These are phyloP conservation scores for Daedaleopsis nitida DNA, from an alignment of 768 basidiomycete genomes.

Conservation along the genomic window DNA sequence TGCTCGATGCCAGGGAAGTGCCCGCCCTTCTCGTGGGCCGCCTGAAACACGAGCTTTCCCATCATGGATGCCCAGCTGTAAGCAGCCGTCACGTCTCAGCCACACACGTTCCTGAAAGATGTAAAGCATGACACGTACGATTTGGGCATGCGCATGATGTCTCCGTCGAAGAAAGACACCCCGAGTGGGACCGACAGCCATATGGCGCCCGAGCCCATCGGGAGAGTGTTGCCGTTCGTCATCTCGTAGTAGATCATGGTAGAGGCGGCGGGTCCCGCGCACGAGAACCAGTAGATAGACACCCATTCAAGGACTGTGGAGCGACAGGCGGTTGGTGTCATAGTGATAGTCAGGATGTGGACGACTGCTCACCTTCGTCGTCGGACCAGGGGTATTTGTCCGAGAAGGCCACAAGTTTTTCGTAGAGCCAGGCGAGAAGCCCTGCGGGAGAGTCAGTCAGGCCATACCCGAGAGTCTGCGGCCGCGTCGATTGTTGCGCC, in stretches of 20 bases:
- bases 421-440: conserved; percentile 40
- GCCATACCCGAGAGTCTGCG: conserved; percentile 47
- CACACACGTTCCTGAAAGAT: not conserved
- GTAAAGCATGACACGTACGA: conserved; percentile 16
- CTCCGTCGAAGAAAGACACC: conserved; percentile 33
- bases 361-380: conserved; percentile 49
- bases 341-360: not conserved
- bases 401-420: conserved; percentile 34
- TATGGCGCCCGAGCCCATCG: not conserved
- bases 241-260: conserved; percentile 37
- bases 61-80: conserved; percentile 45
- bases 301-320: conserved; percentile 37
- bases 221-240: not conserved
- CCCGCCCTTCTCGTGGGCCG: conserved; percentile 52
- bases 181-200: conserved; percentile 30
- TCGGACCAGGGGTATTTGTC: conserved; percentile 59
- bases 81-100: not conserved
- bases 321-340: no score
- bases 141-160: conserved; percentile 23
- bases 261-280: conserved; percentile 33
- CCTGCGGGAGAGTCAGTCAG: conserved; percentile 61
- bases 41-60: conserved; percentile 48
- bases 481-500: conserved; percentile 32
- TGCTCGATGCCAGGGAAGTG: conserved; percentile 60
- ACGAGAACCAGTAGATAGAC: conserved; percentile 40